A percentile compares a stretch with the other conserved stretches of the same genome.
phyloP scores from a whole-genome alignment of 2,329 filamentous ascomycete genomes.

The Fusarium mangiferae region DNA sequence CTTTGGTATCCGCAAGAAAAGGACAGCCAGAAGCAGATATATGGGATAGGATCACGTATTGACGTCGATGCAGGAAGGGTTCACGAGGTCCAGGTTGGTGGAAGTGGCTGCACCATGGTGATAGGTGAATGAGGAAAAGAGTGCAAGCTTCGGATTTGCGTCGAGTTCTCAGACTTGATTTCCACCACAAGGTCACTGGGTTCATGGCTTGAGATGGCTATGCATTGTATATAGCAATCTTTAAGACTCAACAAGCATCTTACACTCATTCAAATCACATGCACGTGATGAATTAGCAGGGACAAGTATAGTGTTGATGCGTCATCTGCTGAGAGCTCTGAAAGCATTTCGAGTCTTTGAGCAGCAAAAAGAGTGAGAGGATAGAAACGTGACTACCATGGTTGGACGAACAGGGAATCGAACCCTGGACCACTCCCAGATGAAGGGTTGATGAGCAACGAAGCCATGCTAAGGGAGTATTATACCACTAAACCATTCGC shows the following conservation, averaged over 20 bases:
- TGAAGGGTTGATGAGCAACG: not conserved
- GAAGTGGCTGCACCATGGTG: conserved; percentile 74
- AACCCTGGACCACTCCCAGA: conserved; percentile 37
- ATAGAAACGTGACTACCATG: conserved; percentile 26
- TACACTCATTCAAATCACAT: not conserved
- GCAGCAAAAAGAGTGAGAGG: not conserved
- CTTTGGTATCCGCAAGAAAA: conserved; percentile 73
- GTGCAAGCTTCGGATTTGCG: not conserved
- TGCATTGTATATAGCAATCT: not conserved
- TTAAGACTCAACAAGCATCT: not conserved
- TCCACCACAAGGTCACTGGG: not conserved
- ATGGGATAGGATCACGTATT: conserved; percentile 68
- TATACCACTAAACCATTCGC: conserved; percentile 46
- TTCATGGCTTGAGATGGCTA: not conserved
- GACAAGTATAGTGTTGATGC: not conserved
- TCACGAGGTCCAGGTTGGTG: conserved; percentile 77
- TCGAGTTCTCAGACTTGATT: not conserved
- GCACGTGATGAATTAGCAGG: too few relatives aligned
- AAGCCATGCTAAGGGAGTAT: conserved; percentile 43
- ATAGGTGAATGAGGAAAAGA: conserved; percentile 64
- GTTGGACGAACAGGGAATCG: conserved; percentile 42
- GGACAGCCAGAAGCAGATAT: conserved; percentile 65
- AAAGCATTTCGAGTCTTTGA: not conserved
- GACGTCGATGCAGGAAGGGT: conserved; percentile 72
- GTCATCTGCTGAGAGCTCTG: not conserved